Evolutionary conservation across 768 basidiomycete genomes (phyloP), one percentile per base, ranked within the genome.

Genomic region (Kwoniella shandongensis): DNA sequence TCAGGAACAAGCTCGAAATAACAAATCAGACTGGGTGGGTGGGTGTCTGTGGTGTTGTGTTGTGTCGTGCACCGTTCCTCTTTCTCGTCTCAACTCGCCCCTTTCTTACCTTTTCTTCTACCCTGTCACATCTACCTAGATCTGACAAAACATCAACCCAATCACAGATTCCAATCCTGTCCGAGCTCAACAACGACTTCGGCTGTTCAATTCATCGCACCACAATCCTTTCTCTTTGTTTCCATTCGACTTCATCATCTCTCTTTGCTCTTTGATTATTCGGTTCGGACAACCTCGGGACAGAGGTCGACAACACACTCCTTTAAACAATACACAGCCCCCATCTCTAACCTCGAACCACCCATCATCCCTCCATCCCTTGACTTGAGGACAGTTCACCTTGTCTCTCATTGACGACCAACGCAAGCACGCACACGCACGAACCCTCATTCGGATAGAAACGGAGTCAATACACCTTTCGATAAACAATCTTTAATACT

Each of bases 271-370:
- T n/a, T n/a, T n/a, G n/a, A n/a, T n/a, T n/a, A n/a, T n/a, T n/a
- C n/a, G n/a, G n/a, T n/a, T n/a, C n/a, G n/a, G n/a, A n/a, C n/a
- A n/a, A n/a, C n/a, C n/a, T n/a, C n/a, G n/a, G n/a, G n/a, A n/a
- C n/a, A n/a, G n/a, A n/a, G n/a, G n/a, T n/a, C 25, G 40, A 39
- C 44, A 20, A 48, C 54, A n/a, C 27, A 47, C 45, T 17, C 46
- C 25, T 48, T 46, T 17, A 13, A 47, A 36, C 29, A 47, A 38
- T 36, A 47, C 44, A 40, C 51, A 8, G 45, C 54, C 35, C 48
- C 54, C 4, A 35, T 46, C n/a, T 55, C 54, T 25, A 46, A 32
- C 35, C 42, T 46, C 10, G 54, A 44, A 13, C 12, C 44, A 10
- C 20, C 44, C 35, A 36, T 38, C 44, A 26, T 55, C 17, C 54